phyloP scores from a whole-genome alignment of 805 yeast species.

The Candida coquimbonensis region DNA sequence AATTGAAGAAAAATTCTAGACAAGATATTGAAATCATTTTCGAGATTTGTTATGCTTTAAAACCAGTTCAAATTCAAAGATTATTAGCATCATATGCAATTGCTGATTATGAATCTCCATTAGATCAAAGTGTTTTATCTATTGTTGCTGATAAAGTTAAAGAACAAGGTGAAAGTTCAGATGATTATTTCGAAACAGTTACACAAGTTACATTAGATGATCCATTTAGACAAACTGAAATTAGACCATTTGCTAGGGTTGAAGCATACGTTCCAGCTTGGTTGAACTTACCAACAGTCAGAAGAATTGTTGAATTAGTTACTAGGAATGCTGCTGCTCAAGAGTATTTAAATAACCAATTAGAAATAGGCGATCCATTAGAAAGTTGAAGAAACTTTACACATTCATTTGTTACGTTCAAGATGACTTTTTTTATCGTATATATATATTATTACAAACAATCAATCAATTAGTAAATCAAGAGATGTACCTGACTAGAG shows the following conservation, averaged over 20 bases:
- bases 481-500: too few relatives aligned
- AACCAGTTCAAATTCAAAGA: slow-evolving; percentile 93
- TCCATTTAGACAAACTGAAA: slow-evolving; percentile 69
- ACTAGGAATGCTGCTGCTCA: slow-evolving; percentile 76
- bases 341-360: slow-evolving; percentile 31
- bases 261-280: slow-evolving; percentile 94
- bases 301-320: slow-evolving; percentile 82
- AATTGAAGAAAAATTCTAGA: slow-evolving; percentile 79
- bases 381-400: not conserved
- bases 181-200: slow-evolving; percentile 64
- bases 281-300: slow-evolving; percentile 81
- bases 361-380: slow-evolving; percentile 15
- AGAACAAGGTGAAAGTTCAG: slow-evolving; percentile 44
- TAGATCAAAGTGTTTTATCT: slow-evolving; percentile 71
- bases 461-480: too few relatives aligned
- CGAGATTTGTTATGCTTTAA: slow-evolving; percentile 90
- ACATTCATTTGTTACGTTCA: not conserved
- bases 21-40: slow-evolving; percentile 88
- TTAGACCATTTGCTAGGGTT: slow-evolving; percentile 72
- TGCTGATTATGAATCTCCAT: slow-evolving; percentile 93
- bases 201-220: slow-evolving; percentile 74
- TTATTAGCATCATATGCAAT: slow-evolving; percentile 80
- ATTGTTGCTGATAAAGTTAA: slow-evolving; percentile 77
- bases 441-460: not conserved
- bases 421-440: not conserved